A percentile compares a stretch with the other conserved stretches of the same genome.
Evolutionary conservation across 352 stramenopile species (phyloP).

Genomic region (Phytopythium delawarense): DNA sequence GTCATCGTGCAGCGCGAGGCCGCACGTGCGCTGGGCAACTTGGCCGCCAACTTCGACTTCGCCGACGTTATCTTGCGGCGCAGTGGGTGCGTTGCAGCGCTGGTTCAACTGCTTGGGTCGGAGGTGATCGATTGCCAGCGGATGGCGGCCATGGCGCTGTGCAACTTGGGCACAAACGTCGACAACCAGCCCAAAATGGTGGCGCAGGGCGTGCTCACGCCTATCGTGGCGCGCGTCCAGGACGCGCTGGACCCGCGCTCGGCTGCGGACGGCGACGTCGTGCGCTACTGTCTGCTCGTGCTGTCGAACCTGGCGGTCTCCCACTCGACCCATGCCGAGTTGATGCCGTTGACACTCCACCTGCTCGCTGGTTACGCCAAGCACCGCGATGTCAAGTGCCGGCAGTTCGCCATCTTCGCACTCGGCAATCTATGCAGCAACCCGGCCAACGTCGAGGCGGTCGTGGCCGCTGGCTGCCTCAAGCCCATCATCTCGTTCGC

Average conservation of each 20-base stretch:
- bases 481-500: slow-evolving; percentile 93
- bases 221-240: slow-evolving; percentile 86
- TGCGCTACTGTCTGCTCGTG: slow-evolving; percentile 93
- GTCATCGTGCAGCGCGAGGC: slow-evolving; percentile 91
- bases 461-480: slow-evolving; percentile 86
- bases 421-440: slow-evolving; percentile 95
- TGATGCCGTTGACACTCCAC: slow-evolving; percentile 79
- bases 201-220: slow-evolving; percentile 76
- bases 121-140: slow-evolving; percentile 91
- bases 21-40: slow-evolving; percentile 90
- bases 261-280: slow-evolving; percentile 92
- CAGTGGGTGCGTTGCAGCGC: slow-evolving; percentile 72
- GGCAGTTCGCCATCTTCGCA: slow-evolving; percentile 95
- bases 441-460: slow-evolving; percentile 82
- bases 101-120: slow-evolving; percentile 87
- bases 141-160: slow-evolving; percentile 95
- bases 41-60: slow-evolving; percentile 95
- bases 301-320: slow-evolving; percentile 92
- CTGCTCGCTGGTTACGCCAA: slow-evolving; percentile 91
- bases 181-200: slow-evolving; percentile 93
- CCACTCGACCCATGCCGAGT: slow-evolving; percentile 68
- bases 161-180: slow-evolving; percentile 93
- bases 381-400: slow-evolving; percentile 94
- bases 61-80: slow-evolving; percentile 87
- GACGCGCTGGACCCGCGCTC: slow-evolving; percentile 91